Percentiles rank a stretch among this genome's conserved stretches.
Conservation (phyloP, 2,329 filamentous ascomycete genomes). For the Alternaria incomplexa region DNA sequence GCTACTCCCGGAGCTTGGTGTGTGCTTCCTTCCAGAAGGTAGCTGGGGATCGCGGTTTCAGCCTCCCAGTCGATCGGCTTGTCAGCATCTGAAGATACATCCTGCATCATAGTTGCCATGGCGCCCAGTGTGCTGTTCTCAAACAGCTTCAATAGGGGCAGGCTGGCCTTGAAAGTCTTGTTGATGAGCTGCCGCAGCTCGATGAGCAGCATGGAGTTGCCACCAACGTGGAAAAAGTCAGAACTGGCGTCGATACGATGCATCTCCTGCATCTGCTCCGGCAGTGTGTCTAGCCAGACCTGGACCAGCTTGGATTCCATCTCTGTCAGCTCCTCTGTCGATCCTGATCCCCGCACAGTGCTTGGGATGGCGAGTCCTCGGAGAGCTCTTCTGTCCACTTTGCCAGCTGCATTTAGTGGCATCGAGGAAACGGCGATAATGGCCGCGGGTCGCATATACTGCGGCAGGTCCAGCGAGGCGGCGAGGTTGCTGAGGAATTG, state of each 20-base stretch:
- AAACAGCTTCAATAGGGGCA: slow-evolving; percentile 50
- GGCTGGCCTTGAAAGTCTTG: slow-evolving; percentile 34
- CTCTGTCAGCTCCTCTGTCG: neutral
- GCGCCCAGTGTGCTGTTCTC: slow-evolving; percentile 44
- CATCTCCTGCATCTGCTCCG: neutral
- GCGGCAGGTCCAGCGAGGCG: slow-evolving; percentile 40
- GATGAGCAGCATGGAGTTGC: slow-evolving; percentile 52
- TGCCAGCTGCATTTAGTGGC: slow-evolving; percentile 12
- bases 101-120: slow-evolving; percentile 46
- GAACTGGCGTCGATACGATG: slow-evolving; percentile 17
- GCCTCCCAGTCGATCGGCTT: slow-evolving; percentile 49
- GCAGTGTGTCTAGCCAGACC: slow-evolving; percentile 19
- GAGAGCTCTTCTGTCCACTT: slow-evolving; percentile 23
- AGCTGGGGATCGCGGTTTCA: slow-evolving; percentile 36
- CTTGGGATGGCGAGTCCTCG: neutral
- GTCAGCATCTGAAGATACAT: neutral
- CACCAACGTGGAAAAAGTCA: slow-evolving; percentile 54
- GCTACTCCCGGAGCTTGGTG: neutral
- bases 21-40: neutral
- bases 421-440: slow-evolving; percentile 11
- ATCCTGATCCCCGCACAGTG: neutral
- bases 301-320: neutral
- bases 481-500: neutral
- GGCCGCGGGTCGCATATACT: slow-evolving; percentile 32
- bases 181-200: slow-evolving; percentile 48